Percentiles rank a stretch among this genome's conserved stretches.
These are phyloP conservation scores for Cytospora leucostoma DNA, from an alignment of 2,329 filamentous ascomycete genomes.

Conservation along the genomic window DNA sequence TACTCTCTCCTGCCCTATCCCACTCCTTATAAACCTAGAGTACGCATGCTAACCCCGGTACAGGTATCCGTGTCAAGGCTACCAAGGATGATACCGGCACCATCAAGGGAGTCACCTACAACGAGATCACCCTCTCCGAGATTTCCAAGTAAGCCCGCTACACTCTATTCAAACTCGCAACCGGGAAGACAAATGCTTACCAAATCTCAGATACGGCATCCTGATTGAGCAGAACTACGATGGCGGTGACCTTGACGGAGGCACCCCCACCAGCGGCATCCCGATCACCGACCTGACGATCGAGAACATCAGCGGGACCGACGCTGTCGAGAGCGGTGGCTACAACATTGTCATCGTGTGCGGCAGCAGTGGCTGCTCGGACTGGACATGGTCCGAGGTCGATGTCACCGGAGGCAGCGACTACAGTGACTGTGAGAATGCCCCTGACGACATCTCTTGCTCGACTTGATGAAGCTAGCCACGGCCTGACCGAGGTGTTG, in stretches of 20 bases:
- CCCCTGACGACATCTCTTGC: conserved; percentile 22
- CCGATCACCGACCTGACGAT: conserved; percentile 25
- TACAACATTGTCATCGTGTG: conserved; percentile 26
- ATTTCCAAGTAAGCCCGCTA: conserved; percentile 22
- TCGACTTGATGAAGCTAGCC: not conserved
- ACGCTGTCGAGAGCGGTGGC: conserved; percentile 21
- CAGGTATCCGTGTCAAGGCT: conserved; percentile 27
- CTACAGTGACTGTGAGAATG: conserved; percentile 16
- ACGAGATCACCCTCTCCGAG: conserved; percentile 21
- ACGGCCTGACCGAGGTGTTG: not conserved
- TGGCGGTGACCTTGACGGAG: conserved; percentile 24
- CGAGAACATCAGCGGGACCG: conserved; percentile 20
- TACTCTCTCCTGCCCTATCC: not conserved
- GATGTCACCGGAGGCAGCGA: conserved; percentile 24
- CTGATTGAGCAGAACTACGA: conserved; percentile 29
- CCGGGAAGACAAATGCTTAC: not conserved
- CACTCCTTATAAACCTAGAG: too few species aligned
- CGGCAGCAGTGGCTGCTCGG: conserved; percentile 19
- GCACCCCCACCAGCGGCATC: conserved; percentile 21
- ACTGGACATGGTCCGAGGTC: conserved; percentile 26
- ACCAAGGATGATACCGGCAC: conserved; percentile 23
- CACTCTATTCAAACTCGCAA: not conserved
- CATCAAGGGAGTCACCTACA: conserved; percentile 24
- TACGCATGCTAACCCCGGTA: not conserved
- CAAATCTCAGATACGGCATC: conserved; percentile 21